A percentile compares a stretch with the other conserved stretches of the same genome.
Conservation (phyloP, 139 green algal genomes). For the Micractinium conductrix region DNA sequence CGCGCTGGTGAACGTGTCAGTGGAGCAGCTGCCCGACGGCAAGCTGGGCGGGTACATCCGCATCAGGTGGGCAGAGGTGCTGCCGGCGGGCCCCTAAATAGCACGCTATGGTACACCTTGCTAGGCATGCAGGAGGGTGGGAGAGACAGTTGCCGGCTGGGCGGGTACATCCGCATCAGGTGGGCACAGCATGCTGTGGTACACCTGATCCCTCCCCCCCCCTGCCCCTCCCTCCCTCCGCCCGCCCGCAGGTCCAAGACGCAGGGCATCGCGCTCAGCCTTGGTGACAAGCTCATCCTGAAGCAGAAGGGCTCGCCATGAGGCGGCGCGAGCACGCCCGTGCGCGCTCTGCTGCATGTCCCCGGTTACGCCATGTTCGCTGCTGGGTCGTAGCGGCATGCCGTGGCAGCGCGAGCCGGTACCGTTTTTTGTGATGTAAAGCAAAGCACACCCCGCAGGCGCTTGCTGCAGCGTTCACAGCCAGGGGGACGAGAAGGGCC, state of each 20-base stretch:
- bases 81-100: slow-evolving; percentile 60
- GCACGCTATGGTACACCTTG: background rate
- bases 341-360: no score
- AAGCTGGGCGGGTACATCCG: slow-evolving; percentile 94
- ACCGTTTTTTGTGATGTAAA: no score
- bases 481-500: no score
- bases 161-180: slow-evolving; percentile 96
- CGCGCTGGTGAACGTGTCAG: slow-evolving; percentile 96
- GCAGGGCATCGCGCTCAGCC: slow-evolving; percentile 90
- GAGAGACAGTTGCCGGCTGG: slow-evolving; percentile 67
- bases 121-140: background rate
- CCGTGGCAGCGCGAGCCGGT: background rate
- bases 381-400: no score
- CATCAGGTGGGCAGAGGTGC: slow-evolving; percentile 95
- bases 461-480: no score
- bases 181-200: slow-evolving; percentile 28
- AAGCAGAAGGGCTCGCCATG: slow-evolving; percentile 86
- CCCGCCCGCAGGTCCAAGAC: slow-evolving; percentile 62
- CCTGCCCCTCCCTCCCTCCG: background rate
- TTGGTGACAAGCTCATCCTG: slow-evolving; percentile 99
- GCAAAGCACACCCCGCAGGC: no score
- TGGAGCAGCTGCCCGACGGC: slow-evolving; percentile 91
- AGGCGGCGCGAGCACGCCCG: no score
- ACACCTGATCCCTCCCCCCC: background rate
- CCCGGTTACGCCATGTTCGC: no score